A percentile compares a stretch with the other conserved stretches of the same genome.
Conservation (phyloP, 2,329 filamentous ascomycete species). For the Aureobasidium namibiae region DNA sequence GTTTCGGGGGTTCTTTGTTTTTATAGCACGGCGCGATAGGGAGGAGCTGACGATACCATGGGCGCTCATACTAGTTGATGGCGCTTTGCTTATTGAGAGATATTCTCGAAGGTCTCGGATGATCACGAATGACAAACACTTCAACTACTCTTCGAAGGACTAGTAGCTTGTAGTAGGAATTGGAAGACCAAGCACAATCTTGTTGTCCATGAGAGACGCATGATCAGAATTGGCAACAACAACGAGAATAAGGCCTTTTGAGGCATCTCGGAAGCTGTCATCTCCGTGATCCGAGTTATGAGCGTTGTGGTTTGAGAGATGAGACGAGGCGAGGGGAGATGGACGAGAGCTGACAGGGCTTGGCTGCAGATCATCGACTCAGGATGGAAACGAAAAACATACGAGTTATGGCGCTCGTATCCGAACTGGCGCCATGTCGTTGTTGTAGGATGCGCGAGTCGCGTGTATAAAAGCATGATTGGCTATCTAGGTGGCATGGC, state of each 20-base stretch:
- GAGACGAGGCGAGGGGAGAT: neutral
- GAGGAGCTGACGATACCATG: neutral
- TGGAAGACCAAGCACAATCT: neutral
- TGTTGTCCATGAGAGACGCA: neutral
- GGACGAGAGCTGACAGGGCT: neutral
- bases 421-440: neutral
- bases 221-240: neutral
- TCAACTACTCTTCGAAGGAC: neutral
- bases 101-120: neutral
- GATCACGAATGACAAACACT: neutral
- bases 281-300: constrained; percentile 9
- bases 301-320: constrained; percentile 4
- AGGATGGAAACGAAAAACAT: no score
- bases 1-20: constrained; percentile 5
- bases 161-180: neutral
- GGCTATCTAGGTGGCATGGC: neutral
- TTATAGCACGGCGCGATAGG: neutral
- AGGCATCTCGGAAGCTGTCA: neutral
- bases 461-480: constrained; percentile 6
- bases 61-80: neutral
- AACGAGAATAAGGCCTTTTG: neutral
- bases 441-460: neutral
- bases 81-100: neutral
- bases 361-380: neutral
- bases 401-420: neutral